Evolutionary conservation across 2,329 filamentous ascomycete species (phyloP).

Genomic region (Arthrocladium fulminans): DNA sequence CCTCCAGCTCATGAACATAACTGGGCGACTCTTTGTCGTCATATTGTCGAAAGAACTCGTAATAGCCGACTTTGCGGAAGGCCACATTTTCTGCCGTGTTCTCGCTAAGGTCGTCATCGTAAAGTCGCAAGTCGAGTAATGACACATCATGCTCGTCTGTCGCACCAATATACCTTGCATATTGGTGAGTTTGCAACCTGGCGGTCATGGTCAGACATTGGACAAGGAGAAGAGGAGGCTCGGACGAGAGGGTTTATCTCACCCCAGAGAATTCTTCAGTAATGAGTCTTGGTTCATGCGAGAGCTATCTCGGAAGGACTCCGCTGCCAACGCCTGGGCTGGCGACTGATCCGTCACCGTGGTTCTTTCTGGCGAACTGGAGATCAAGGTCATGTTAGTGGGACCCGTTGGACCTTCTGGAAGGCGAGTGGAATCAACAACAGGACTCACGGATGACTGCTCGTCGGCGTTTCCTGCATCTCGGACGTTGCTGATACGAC

Average conservation of each 20-base stretch:
- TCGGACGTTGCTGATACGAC: constrained; percentile 11
- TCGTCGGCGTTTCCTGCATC: constrained; percentile 7
- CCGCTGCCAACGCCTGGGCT: neutral
- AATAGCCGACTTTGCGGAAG: constrained; percentile 22
- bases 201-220: constrained; percentile 17
- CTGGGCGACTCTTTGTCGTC: constrained; percentile 20
- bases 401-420: constrained; percentile 4
- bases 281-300: constrained; percentile 11
- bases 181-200: constrained; percentile 22
- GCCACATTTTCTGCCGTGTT: constrained; percentile 20
- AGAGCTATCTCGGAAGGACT: constrained; percentile 3
- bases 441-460: constrained; percentile 1
- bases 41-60: constrained; percentile 23
- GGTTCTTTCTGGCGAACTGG: constrained; percentile 20
- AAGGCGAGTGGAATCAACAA: constrained; percentile 10
- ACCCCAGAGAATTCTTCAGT: constrained; percentile 22
- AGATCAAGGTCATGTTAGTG: constrained; percentile 18
- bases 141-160: constrained; percentile 24
- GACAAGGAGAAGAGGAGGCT: constrained; percentile 9
- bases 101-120: constrained; percentile 21
- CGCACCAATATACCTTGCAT: constrained; percentile 24
- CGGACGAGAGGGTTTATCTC: constrained; percentile 7
- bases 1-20: constrained; percentile 21
- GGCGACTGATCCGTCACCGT: constrained; percentile 7
- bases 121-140: constrained; percentile 22